A percentile compares a stretch with the other conserved stretches of the same genome.
phyloP scores from a whole-genome alignment of 108 stramenopile genomes.

The Chaetoceros muelleri region DNA sequence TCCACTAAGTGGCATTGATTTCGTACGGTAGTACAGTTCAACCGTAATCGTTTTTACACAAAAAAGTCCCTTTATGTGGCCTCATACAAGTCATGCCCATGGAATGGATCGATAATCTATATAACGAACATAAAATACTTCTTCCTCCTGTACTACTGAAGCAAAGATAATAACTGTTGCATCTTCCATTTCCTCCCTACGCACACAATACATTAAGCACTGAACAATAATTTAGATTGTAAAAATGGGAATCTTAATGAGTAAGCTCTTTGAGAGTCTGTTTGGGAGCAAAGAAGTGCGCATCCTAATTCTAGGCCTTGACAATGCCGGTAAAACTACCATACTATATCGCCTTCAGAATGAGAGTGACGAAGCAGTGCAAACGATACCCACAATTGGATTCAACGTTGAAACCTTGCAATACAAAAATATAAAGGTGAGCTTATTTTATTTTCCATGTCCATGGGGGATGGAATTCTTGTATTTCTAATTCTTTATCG shows the following conservation, averaged over 20 bases:
- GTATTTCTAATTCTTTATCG: not conserved
- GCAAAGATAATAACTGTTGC: no score
- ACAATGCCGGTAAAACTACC: constrained; percentile 99
- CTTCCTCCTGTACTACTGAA: no score
- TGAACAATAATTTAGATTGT: no score
- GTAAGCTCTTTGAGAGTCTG: constrained; percentile 85
- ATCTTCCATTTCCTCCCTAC: no score
- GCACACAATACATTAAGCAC: no score
- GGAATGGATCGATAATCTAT: no score
- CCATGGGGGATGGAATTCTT: not conserved
- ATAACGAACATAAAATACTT: no score
- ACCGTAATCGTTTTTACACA: no score
- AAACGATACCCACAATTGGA: constrained; percentile 99
- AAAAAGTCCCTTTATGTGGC: no score
- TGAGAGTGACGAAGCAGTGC: constrained; percentile 89
- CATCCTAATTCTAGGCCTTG: constrained; percentile 96
- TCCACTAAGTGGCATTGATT: no score
- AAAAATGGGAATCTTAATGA: constrained; percentile 93
- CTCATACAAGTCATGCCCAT: no score
- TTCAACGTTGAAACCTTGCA: constrained; percentile 99
- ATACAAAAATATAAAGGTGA: constrained; percentile 98
- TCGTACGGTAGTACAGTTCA: no score
- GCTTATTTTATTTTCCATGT: constrained; percentile 4
- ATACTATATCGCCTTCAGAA: constrained; percentile 91
- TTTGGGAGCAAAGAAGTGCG: constrained; percentile 98